Evolutionary conservation across 2,329 filamentous ascomycete genomes (phyloP), one percentile per base, ranked within the genome.

Genomic region (Curvularia sp.): DNA sequence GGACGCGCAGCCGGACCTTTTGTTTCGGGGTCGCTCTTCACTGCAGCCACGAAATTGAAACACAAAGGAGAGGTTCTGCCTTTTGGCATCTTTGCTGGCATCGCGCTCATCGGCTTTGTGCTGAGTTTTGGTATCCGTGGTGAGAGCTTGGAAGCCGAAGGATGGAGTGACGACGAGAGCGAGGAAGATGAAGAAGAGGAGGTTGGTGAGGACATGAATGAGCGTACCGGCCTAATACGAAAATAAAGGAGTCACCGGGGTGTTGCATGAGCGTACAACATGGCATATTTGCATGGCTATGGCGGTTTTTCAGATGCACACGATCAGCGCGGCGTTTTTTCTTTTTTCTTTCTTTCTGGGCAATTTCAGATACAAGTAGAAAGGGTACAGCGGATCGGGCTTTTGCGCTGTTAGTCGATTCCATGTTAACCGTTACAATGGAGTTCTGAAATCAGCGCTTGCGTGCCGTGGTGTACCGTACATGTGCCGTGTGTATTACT

Each of bases 1-100:
- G 95, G 95, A 8, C 88, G 95, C 59, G 93, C 93, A 43, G 85
- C 92, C 0, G 95, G 95, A 0, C 95, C 95, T 0, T 93, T 98
- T 65, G 81, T 96, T 0, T 95, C 93, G 0, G 95, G 95, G 0
- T 88, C 88, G 0, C 81, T 99, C 0, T 99, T 96, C 76, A 92
- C 92, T 0, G 81, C 94, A 0, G 89, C 92, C 0, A 89, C 87
- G 0, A 84, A 85, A 49, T 83, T 97, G 5, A 81, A 84, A 10
- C 90, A 89, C 2, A 95, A 93, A 71, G 94, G 95, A 1, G 93
- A 97, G 76, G 87, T 88, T 1, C 78, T 98, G 4, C 88, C 91
- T 0, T 99, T 96, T 85, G 91, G 92, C 1, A 77, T 96, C 0
- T 98, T 98, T 74, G 93, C 90, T 0, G 92, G 90, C 0, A 83